Evolutionary conservation across 179 eudicot genomes (phyloP).

Genomic region (Carnegiea gigantea): DNA sequence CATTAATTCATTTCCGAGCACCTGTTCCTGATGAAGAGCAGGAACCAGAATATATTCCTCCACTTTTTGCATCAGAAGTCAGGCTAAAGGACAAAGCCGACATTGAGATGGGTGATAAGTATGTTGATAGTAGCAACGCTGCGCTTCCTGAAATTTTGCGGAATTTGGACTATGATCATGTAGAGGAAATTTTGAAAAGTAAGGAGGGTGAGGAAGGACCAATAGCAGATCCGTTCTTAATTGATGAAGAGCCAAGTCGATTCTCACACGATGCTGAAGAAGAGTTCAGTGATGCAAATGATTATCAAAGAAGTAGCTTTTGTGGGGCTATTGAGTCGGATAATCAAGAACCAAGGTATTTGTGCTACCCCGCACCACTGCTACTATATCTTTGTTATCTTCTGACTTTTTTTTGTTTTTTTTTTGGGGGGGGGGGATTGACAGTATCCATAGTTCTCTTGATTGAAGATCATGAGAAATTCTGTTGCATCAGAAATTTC

Average conservation of each 20-base stretch:
- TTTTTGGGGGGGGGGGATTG: background rate
- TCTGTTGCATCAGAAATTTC: background rate
- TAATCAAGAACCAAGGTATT: constrained; percentile 36
- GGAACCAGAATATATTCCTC: constrained; percentile 28
- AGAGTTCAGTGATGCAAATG: constrained; percentile 31
- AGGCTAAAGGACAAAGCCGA: constrained; percentile 66
- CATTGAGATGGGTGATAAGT: constrained; percentile 53
- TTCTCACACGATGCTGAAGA: constrained; percentile 36
- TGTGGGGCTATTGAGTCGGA: constrained; percentile 8
- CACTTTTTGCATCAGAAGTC: constrained; percentile 31
- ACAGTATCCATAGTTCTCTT: background rate
- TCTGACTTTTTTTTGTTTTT: background rate
- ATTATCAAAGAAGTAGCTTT: constrained; percentile 38
- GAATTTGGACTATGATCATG: constrained; percentile 55
- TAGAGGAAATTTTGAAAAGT: constrained; percentile 44
- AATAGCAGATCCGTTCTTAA: constrained; percentile 34
- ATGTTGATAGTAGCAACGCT: constrained; percentile 36
- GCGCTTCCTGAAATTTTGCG: constrained; percentile 68
- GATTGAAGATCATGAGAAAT: background rate
- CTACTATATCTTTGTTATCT: background rate
- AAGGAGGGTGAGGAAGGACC: constrained; percentile 39
- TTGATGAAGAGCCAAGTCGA: constrained; percentile 26
- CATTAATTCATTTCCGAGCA: constrained; percentile 64
- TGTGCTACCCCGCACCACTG: background rate
- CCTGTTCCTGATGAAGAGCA: constrained; percentile 45